phyloP scores from a whole-genome alignment of 768 basidiomycete species.

The Lentinula lateritia region DNA sequence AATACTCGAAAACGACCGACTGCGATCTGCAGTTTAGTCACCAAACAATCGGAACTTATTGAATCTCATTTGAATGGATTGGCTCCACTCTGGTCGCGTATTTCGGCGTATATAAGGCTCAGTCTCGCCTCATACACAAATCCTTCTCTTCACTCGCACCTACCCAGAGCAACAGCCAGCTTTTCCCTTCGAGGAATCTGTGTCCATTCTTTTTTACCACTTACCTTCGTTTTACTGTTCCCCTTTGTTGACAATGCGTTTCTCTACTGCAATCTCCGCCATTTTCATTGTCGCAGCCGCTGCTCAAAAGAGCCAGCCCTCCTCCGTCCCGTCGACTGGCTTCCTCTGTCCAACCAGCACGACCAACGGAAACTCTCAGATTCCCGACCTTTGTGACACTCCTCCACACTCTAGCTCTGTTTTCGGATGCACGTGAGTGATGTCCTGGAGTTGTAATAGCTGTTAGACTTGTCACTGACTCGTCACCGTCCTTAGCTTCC shows the following conservation, averaged over 20 bases:
- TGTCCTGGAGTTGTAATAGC: not conserved
- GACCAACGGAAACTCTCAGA: not conserved
- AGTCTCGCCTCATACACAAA: not conserved
- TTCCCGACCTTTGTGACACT: not conserved
- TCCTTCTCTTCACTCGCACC: not conserved
- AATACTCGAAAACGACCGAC: no score
- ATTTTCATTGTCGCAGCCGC: not conserved
- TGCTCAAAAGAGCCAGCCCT: slow-evolving; percentile 1
- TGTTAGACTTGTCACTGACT: not conserved
- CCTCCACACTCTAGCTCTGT: not conserved
- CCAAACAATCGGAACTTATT: not conserved
- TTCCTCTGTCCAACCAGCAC: not conserved
- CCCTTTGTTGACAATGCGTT: not conserved
- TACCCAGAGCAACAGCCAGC: not conserved
- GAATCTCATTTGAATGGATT: not conserved
- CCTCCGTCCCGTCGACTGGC: not conserved
- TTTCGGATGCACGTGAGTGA: slow-evolving; percentile 5
- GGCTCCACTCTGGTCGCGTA: not conserved
- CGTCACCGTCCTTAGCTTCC: not conserved
- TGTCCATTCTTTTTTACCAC: not conserved
- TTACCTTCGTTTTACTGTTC: not conserved
- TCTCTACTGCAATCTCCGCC: not conserved
- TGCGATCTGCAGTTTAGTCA: not conserved
- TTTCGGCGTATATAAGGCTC: not conserved
- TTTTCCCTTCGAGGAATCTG: not conserved